Conservation (phyloP, 2,329 filamentous ascomycete genomes). For the Aspergillus sp. region DNA sequence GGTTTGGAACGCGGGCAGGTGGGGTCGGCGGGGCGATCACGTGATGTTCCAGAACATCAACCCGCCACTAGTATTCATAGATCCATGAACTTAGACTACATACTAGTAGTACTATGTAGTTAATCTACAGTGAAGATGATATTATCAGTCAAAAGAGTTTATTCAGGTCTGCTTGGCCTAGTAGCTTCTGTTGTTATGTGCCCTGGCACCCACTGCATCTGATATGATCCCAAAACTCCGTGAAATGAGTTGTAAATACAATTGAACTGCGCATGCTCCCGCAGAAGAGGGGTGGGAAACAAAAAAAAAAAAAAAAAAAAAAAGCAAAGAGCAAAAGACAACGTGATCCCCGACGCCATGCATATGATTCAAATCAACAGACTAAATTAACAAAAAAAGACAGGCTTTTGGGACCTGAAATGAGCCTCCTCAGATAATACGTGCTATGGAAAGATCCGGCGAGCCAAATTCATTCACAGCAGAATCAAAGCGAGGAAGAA, state of each 20-base stretch:
- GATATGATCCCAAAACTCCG: slow-evolving; percentile 16
- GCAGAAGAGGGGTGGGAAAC: not conserved
- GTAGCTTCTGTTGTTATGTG: slow-evolving; percentile 4
- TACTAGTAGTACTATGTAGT: no score
- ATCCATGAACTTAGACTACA: no score
- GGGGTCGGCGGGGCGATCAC: not conserved
- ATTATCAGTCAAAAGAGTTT: not conserved
- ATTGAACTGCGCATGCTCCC: slow-evolving; percentile 14
- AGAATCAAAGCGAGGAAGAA: not conserved
- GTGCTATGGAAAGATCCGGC: not conserved
- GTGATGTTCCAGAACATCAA: not conserved
- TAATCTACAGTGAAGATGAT: not conserved
- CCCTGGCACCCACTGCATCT: not conserved
- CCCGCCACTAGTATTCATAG: not conserved
- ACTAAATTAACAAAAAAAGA: slow-evolving; percentile 6
- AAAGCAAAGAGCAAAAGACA: slow-evolving; percentile 14
- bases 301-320: slow-evolving; percentile 1
- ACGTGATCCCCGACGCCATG: slow-evolving; percentile 20
- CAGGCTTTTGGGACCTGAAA: slow-evolving; percentile 7
- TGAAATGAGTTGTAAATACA: slow-evolving; percentile 14
- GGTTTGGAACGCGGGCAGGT: not conserved
- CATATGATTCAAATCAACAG: slow-evolving; percentile 4
- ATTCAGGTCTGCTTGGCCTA: not conserved
- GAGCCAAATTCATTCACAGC: not conserved
- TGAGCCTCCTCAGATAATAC: slow-evolving; percentile 1